Percentiles rank a stretch among this genome's conserved stretches.
Evolutionary conservation across 1,284 basidiomycete genomes (phyloP).

Genomic region (Stereum hirsutum): DNA sequence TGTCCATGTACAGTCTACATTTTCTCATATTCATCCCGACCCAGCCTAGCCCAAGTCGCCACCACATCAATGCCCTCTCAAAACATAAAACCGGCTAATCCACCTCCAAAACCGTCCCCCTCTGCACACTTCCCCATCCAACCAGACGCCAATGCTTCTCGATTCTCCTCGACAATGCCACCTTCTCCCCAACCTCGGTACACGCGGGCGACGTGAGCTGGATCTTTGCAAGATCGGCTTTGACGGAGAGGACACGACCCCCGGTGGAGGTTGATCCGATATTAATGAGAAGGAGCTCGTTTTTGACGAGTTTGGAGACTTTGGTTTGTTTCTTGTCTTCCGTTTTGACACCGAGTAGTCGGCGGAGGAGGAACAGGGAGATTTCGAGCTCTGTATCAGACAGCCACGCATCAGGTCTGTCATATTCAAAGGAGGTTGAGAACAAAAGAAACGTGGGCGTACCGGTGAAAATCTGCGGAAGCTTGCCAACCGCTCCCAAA

Average conservation of each 20-base stretch:
- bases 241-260: conserved; percentile 85
- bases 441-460: conserved; percentile 14
- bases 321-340: conserved; percentile 99
- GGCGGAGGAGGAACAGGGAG: conserved; percentile 85
- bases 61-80: too few species aligned
- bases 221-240: conserved; percentile 90
- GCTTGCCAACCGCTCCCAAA: conserved; percentile 86
- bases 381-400: conserved; percentile 72
- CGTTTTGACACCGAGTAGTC: conserved; percentile 95
- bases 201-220: conserved; percentile 88
- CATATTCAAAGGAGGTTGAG: neutral
- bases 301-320: conserved; percentile 87
- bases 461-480: conserved; percentile 93
- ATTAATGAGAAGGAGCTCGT: conserved; percentile 90
- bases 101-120: conserved; percentile 44
- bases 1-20: too few species aligned
- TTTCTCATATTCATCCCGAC: too few species aligned
- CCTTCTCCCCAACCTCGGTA: conserved; percentile 93
- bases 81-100: too few species aligned
- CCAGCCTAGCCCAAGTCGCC: too few species aligned
- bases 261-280: conserved; percentile 93
- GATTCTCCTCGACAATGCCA: conserved; percentile 84
- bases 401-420: too few species aligned
- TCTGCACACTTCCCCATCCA: conserved; percentile 55
- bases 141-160: conserved; percentile 97